Percentiles rank a stretch among this genome's conserved stretches.
phyloP scores from a whole-genome alignment of 2,329 filamentous ascomycete genomes.

The Epicoccum sorghinum region DNA sequence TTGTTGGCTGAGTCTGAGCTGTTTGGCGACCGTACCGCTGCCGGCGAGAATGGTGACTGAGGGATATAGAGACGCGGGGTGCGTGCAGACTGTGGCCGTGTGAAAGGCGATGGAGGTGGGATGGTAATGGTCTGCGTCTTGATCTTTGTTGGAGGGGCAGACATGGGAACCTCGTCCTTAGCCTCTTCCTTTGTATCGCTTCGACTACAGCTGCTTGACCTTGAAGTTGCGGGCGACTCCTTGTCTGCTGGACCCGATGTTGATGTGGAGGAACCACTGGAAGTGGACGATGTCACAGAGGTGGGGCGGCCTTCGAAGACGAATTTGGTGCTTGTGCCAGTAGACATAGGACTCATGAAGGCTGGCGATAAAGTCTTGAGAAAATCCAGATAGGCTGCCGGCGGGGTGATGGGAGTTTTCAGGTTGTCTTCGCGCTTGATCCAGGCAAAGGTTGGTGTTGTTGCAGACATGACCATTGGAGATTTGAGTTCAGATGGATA shows the following conservation, averaged over 20 bases:
- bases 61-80: conserved; percentile 75
- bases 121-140: conserved; percentile 62
- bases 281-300: conserved; percentile 47
- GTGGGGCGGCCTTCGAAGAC: conserved; percentile 52
- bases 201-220: conserved; percentile 48
- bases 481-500: conserved; percentile 63
- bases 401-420: conserved; percentile 89
- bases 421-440: conserved; percentile 71
- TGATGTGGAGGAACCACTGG: conserved; percentile 44
- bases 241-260: conserved; percentile 43
- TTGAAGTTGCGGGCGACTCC: conserved; percentile 43
- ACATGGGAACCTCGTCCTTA: conserved; percentile 48
- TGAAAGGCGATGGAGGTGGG: conserved; percentile 66
- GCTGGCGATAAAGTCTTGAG: conserved; percentile 78
- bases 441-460: conserved; percentile 54
- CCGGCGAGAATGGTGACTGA: conserved; percentile 72
- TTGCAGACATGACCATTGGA: conserved; percentile 62
- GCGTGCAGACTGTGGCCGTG: conserved; percentile 65
- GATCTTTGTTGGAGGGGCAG: conserved; percentile 52
- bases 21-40: conserved; percentile 68
- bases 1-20: conserved; percentile 58
- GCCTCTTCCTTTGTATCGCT: conserved; percentile 30
- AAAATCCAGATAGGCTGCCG: conserved; percentile 89
- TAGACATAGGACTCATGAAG: conserved; percentile 70
- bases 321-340: conserved; percentile 61